Percentiles rank a stretch among this genome's conserved stretches.
Conservation (phyloP, 1,284 basidiomycete genomes). For the Trichosporon faecale region DNA sequence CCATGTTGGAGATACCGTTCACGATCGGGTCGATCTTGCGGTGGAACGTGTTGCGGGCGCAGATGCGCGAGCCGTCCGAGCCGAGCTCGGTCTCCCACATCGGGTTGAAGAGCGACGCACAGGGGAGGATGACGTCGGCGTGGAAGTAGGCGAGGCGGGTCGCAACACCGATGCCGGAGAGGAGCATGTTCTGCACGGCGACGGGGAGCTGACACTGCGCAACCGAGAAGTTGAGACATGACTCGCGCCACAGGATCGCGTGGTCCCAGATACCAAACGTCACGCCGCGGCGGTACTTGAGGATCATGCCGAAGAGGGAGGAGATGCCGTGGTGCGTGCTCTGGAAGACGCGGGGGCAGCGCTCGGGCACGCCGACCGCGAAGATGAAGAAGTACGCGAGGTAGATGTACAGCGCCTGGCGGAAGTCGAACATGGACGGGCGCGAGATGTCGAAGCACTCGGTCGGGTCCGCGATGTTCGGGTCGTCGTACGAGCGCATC, state of each 20-base stretch:
- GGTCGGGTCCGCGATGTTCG: constrained; percentile 15
- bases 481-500: constrained; percentile 17
- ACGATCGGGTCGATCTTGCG: constrained; percentile 24
- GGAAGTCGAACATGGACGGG: constrained; percentile 18
- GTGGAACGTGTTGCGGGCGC: constrained; percentile 15
- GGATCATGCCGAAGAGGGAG: constrained; percentile 19
- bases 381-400: constrained; percentile 24
- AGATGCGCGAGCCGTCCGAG: constrained; percentile 14
- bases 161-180: constrained; percentile 17
- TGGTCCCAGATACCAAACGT: constrained; percentile 24
- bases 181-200: constrained; percentile 18
- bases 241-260: constrained; percentile 21
- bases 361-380: constrained; percentile 16
- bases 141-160: constrained; percentile 20
- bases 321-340: constrained; percentile 18
- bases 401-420: constrained; percentile 20
- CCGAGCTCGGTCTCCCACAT: constrained; percentile 23
- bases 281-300: constrained; percentile 20
- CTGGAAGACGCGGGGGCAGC: constrained; percentile 21
- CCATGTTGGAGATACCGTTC: constrained; percentile 23
- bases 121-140: constrained; percentile 20
- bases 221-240: constrained; percentile 20
- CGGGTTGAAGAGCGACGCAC: constrained; percentile 21
- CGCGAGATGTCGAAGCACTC: constrained; percentile 17
- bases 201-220: constrained; percentile 18